These are phyloP conservation scores for Phytophthora agathidicida DNA, from an alignment of 352 stramenopile genomes.

Conservation along the genomic window DNA sequence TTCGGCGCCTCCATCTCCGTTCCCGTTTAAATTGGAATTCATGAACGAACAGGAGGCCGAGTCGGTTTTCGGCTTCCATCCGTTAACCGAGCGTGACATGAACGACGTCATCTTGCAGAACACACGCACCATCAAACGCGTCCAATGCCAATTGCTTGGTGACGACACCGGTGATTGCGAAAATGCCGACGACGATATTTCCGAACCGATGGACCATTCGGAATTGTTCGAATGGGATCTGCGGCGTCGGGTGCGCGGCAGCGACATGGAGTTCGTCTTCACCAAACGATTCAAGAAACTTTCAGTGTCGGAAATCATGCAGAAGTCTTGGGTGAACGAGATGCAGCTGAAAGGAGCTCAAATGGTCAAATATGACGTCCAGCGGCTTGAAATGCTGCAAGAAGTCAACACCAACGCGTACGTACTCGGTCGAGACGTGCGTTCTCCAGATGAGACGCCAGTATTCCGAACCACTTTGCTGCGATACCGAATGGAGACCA, in stretches of 20 bases:
- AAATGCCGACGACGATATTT: constrained; percentile 1
- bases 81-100: constrained; percentile 33
- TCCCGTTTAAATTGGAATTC: constrained; percentile 30
- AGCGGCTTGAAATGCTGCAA: constrained; percentile 56
- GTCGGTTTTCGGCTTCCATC: constrained; percentile 50
- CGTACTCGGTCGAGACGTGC: constrained; percentile 56
- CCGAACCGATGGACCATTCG: constrained; percentile 17
- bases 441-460: constrained; percentile 36
- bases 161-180: constrained; percentile 12
- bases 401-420: constrained; percentile 42
- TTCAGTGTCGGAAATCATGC: constrained; percentile 44
- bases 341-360: constrained; percentile 42
- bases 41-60: constrained; percentile 40
- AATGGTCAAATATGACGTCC: constrained; percentile 56
- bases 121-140: constrained; percentile 26
- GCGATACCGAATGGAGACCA: constrained; percentile 52
- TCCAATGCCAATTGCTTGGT: constrained; percentile 37
- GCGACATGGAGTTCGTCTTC: constrained; percentile 56
- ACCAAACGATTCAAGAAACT: constrained; percentile 47
- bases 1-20: constrained; percentile 18
- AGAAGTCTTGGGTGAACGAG: constrained; percentile 52
- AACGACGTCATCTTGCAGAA: constrained; percentile 55
- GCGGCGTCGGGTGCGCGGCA: constrained; percentile 38
- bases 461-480: constrained; percentile 58
- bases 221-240: constrained; percentile 61